These are phyloP conservation scores for Heterococcus sp. DNA, from an alignment of 108 stramenopile genomes.

Conservation along the genomic window DNA sequence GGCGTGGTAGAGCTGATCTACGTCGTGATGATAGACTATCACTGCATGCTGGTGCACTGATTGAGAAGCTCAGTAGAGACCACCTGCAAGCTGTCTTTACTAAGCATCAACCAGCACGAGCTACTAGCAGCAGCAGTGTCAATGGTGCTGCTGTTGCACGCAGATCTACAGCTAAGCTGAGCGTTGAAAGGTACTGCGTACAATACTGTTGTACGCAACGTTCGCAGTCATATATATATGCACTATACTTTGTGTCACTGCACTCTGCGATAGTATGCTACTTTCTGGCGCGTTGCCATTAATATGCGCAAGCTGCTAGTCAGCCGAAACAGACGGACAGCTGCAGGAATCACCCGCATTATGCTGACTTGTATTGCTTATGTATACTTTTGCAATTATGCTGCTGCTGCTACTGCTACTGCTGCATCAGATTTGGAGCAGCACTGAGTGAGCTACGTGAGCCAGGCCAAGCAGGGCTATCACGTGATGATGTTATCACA, in stretches of 20 bases:
- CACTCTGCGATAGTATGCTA: background rate
- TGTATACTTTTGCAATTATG: background rate
- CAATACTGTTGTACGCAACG: background rate
- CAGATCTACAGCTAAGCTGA: background rate
- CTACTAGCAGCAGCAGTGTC: background rate
- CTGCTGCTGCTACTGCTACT: background rate
- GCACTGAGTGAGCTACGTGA: background rate
- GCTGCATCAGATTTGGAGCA: too few relatives aligned
- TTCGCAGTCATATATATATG: background rate
- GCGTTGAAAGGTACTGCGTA: background rate
- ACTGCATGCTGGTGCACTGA: background rate
- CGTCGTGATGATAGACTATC: background rate
- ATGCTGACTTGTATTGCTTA: background rate
- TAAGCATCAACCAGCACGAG: background rate
- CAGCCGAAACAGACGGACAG: background rate
- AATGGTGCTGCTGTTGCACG: background rate
- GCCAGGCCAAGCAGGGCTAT: background rate
- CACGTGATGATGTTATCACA: background rate
- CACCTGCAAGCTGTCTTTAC: background rate
- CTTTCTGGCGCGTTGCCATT: background rate
- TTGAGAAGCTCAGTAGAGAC: background rate
- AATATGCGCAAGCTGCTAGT: background rate
- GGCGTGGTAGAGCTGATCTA: too few relatives aligned
- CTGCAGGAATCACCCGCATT: background rate
- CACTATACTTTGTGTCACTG: background rate